A percentile compares a stretch with the other conserved stretches of the same genome.
phyloP scores from a whole-genome alignment of 2,329 filamentous ascomycete genomes.

The Exophiala sideris region DNA sequence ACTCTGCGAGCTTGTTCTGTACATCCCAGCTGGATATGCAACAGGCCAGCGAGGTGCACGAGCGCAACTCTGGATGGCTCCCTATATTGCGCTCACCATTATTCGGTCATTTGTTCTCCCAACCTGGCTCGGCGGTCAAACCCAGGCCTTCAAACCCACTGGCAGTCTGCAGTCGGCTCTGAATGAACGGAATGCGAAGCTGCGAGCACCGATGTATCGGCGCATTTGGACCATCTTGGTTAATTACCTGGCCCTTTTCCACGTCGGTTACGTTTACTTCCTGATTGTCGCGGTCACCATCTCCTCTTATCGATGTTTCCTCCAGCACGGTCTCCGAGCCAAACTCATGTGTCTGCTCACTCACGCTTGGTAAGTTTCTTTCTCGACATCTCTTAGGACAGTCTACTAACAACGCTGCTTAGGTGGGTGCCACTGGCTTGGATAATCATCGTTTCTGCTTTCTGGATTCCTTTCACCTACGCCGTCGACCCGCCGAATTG shows the following conservation, averaged over 20 bases:
- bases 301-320: constrained; percentile 52
- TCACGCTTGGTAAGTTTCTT: constrained; percentile 41
- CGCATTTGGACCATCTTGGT: constrained; percentile 55
- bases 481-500: constrained; percentile 58
- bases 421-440: constrained; percentile 44
- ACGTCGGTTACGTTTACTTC: constrained; percentile 54
- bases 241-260: constrained; percentile 56
- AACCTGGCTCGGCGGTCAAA: constrained; percentile 57
- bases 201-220: constrained; percentile 44
- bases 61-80: constrained; percentile 62
- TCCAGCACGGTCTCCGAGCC: constrained; percentile 37
- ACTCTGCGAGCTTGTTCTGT: constrained; percentile 58
- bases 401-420: neutral
- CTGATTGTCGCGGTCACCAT: constrained; percentile 51
- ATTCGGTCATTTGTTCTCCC: constrained; percentile 58
- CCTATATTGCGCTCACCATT: constrained; percentile 58
- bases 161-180: constrained; percentile 56
- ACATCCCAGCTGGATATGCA: constrained; percentile 58
- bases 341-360: constrained; percentile 55
- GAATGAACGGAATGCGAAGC: constrained; percentile 53
- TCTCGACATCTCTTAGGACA: constrained; percentile 52
- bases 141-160: constrained; percentile 59
- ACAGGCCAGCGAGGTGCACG: constrained; percentile 56
- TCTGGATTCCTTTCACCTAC: constrained; percentile 60
- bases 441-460: constrained; percentile 52